These are phyloP conservation scores for Ogataea hybrid DNA, from an alignment of 1,139 yeast genomes.

Conservation along the genomic window DNA sequence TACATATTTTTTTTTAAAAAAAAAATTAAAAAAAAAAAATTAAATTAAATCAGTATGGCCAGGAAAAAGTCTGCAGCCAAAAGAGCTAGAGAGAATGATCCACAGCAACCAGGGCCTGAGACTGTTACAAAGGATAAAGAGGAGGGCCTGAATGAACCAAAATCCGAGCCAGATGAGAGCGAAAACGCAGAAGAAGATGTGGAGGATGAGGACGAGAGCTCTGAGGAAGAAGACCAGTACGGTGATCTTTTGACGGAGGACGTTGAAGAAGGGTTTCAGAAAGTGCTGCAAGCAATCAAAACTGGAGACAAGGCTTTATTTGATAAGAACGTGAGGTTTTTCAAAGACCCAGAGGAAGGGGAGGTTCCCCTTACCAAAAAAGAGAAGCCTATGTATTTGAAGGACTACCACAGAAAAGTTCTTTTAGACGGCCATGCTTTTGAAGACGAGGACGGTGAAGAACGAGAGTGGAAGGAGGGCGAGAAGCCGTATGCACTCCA, in stretches of 20 bases:
- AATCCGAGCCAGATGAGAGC: constrained; percentile 3
- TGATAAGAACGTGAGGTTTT: constrained; percentile 68
- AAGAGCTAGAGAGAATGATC: constrained; percentile 47
- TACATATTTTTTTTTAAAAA: not conserved
- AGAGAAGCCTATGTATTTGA: constrained; percentile 81
- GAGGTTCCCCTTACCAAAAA: constrained; percentile 34
- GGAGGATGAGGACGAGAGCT: constrained; percentile 25
- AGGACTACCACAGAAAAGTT: constrained; percentile 88
- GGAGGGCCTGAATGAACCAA: not conserved
- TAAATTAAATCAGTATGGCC: constrained; percentile 49
- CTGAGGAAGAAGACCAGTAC: constrained; percentile 87
- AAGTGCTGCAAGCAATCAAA: constrained; percentile 69
- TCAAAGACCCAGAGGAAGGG: constrained; percentile 54
- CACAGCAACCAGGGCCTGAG: constrained; percentile 33
- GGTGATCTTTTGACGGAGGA: constrained; percentile 88
- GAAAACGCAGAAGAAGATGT: constrained; percentile 24
- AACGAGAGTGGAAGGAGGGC: constrained; percentile 44
- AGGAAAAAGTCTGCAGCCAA: constrained; percentile 90
- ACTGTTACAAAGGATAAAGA: constrained; percentile 3
- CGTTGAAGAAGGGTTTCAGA: constrained; percentile 74
- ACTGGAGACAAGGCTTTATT: constrained; percentile 63
- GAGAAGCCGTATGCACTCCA: constrained; percentile 69
- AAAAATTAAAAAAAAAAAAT: not conserved
- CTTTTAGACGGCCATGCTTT: constrained; percentile 61
- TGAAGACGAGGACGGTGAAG: constrained; percentile 52